Conservation (phyloP, 257 asterid genomes). For the Solanum chilense region DNA sequence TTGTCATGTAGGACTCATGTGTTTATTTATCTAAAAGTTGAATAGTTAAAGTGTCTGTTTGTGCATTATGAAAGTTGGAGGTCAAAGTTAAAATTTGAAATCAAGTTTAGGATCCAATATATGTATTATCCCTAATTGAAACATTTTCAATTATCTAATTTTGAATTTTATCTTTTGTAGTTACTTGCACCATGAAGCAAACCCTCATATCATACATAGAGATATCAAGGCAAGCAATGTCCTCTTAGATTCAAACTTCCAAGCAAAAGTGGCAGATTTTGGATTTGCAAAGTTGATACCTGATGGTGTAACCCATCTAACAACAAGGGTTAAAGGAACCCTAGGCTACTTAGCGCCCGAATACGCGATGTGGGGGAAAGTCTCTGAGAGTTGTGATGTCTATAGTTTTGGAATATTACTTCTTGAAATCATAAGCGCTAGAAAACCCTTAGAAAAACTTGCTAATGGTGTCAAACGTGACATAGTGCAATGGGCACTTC, state of each 20-base stretch:
- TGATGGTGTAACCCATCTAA: slow-evolving; percentile 60
- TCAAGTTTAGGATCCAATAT: no score
- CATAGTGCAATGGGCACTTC: slow-evolving; percentile 61
- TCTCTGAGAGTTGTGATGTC: slow-evolving; percentile 69
- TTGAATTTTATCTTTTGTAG: slow-evolving; percentile 9
- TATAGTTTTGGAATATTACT: slow-evolving; percentile 73
- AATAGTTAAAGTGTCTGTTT: no score
- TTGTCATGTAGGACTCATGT: no score
- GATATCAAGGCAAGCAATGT: slow-evolving; percentile 86
- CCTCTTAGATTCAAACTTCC: slow-evolving; percentile 49
- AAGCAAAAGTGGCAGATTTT: slow-evolving; percentile 70
- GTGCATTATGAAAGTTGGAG: no score
- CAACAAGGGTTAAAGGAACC: slow-evolving; percentile 76
- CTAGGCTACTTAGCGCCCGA: slow-evolving; percentile 75
- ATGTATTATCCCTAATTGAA: not conserved
- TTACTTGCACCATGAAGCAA: slow-evolving; percentile 75
- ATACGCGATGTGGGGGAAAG: slow-evolving; percentile 87
- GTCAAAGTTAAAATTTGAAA: no score
- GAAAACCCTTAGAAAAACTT: slow-evolving; percentile 61
- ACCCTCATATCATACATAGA: slow-evolving; percentile 73
- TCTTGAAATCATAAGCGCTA: slow-evolving; percentile 46
- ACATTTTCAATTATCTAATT: not conserved
- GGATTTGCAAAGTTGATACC: slow-evolving; percentile 74
- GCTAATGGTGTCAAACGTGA: slow-evolving; percentile 61
- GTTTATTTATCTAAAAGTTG: no score